Percentiles rank a stretch among this genome's conserved stretches.
Conservation (phyloP, 352 stramenopile species). For the Globisporangium canariense region DNA sequence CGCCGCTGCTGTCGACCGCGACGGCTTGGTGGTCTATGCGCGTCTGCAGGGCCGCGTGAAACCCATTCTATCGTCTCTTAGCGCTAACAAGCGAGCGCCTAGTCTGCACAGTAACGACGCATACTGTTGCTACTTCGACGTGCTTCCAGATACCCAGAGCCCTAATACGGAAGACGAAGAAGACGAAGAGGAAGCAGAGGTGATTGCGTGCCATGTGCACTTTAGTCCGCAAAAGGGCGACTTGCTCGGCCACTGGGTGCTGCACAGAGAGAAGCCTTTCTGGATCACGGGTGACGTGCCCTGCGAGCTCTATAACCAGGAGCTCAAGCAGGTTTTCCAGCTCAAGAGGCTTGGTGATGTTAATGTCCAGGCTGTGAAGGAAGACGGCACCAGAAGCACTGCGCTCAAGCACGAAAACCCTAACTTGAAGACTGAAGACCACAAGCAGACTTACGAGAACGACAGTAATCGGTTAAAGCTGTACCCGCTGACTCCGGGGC, state of each 20-base stretch:
- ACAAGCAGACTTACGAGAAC: not conserved
- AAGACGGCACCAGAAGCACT: not conserved
- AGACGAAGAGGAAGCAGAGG: slow-evolving; percentile 38
- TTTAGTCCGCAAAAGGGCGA: slow-evolving; percentile 9
- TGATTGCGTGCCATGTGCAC: slow-evolving; percentile 42
- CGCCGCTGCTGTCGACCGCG: not conserved
- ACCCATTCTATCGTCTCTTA: slow-evolving; percentile 18
- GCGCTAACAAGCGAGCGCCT: slow-evolving; percentile 1
- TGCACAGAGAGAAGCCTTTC: slow-evolving; percentile 15
- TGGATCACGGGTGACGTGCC: slow-evolving; percentile 16
- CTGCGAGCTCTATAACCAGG: slow-evolving; percentile 17
- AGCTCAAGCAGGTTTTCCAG: slow-evolving; percentile 12
- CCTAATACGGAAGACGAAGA: slow-evolving; percentile 15
- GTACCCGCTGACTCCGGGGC: slow-evolving; percentile 50
- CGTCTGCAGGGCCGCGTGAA: slow-evolving; percentile 18
- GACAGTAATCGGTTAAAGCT: slow-evolving; percentile 16
- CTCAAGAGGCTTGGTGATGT: not conserved
- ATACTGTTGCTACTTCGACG: slow-evolving; percentile 51
- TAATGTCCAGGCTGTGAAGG: not conserved
- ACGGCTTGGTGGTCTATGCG: slow-evolving; percentile 3
- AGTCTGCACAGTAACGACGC: slow-evolving; percentile 11
- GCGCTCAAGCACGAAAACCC: not conserved
- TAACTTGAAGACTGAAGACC: not conserved
- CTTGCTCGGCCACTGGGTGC: slow-evolving; percentile 5
- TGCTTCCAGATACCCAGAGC: slow-evolving; percentile 19